Evolutionary conservation across 176 grass and related monocot genomes (phyloP), one percentile per base, ranked within the genome.

Genomic region (Pontederia crassipes): DNA sequence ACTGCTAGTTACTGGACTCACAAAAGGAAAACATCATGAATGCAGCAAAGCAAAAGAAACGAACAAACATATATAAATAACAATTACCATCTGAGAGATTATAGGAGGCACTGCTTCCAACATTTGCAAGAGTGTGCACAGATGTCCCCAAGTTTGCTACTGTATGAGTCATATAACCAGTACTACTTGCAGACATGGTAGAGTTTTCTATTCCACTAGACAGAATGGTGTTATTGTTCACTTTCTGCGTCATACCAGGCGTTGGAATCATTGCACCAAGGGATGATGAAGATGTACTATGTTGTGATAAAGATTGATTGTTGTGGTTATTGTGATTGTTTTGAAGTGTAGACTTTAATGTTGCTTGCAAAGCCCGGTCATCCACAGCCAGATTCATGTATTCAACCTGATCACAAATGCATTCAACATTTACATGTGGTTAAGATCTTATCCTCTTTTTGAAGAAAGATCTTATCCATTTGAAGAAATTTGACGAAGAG

Each of bases 181-280:
- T 57, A 72, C 78, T 79, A 73, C 69, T 72, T 11, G 70, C 68
- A 28, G 82, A 46, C 77, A 77, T 54, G 12, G 66, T 56, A 59
- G 72, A 84, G 65, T 63, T 92, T 66, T 93, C 94, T 61, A 83
- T 68, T 66, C 47, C 62, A 69, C 76, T 80, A 57, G 88, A 49
- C 17, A 79, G 71, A 59, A 67, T 69, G 73, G 78, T 68, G 75
- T 75, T 93, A 76, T 62, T 85, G 70, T 64, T 69, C 12, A 70
- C 49, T 46, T 74, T 81, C 49, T 92, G 85, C 3, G 77, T 57
- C 56, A 98, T 93, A 67, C 94, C 88, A 73, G 94, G 94, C 12
- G 88, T 98, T 1, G 88, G 94, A 68, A 98, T 98, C 94, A 98
- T 98, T 16, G 83, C 83, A 45, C 84, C 72, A 75, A 73, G 76